These are phyloP conservation scores for Suhomyces bribrorum DNA, from an alignment of 1,139 yeast genomes.

Conservation along the genomic window DNA sequence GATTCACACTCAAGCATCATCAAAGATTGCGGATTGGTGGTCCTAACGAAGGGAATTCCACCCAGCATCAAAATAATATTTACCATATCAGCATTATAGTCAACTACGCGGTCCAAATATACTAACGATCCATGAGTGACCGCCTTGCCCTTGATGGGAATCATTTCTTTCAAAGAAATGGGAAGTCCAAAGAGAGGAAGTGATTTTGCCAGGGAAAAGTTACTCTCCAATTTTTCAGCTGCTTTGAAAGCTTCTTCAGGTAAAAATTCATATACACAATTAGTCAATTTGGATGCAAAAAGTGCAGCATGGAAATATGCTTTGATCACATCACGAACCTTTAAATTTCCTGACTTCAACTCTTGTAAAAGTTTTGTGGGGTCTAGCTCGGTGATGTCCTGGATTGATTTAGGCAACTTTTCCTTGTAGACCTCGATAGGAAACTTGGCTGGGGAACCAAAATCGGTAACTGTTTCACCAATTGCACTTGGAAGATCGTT, in stretches of 20 bases:
- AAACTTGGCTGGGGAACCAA: constrained; percentile 23
- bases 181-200: constrained; percentile 25
- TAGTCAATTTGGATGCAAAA: constrained; percentile 24
- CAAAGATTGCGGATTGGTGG: constrained; percentile 18
- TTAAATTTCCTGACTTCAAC: constrained; percentile 14
- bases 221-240: constrained; percentile 21
- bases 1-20: constrained; percentile 20
- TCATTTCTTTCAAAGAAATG: constrained; percentile 25
- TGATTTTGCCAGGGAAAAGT: no score
- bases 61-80: constrained; percentile 17
- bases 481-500: constrained; percentile 22
- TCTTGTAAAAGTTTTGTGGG: constrained; percentile 18
- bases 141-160: constrained; percentile 16
- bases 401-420: constrained; percentile 15
- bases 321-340: constrained; percentile 14
- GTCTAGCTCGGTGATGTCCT: constrained; percentile 20
- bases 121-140: constrained; percentile 17
- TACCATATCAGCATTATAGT: constrained; percentile 25
- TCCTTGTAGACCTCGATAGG: constrained; percentile 20
- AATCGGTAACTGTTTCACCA: constrained; percentile 22
- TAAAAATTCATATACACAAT: constrained; percentile 24
- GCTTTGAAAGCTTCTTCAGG: constrained; percentile 21
- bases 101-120: constrained; percentile 22
- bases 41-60: constrained; percentile 17
- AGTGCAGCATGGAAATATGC: constrained; percentile 20